Base-by-base conservation (phyloP, 2,329 filamentous ascomycete species). In the Colletotrichum liaoningense region DNA sequence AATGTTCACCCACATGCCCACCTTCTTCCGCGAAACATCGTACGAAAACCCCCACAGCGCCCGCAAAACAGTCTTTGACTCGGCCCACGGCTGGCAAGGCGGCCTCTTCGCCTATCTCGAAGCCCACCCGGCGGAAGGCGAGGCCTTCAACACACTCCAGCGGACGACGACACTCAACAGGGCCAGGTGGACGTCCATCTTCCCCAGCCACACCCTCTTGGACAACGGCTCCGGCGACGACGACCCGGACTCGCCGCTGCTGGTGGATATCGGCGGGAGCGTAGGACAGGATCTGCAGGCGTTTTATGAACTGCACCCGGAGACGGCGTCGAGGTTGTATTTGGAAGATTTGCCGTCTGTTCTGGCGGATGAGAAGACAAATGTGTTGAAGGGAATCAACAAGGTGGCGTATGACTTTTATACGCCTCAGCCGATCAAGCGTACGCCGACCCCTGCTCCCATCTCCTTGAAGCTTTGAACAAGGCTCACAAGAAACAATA, bases 331-430 rank as follows among this genome's bases (percentile, higher is more conserved):
- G 6, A 67, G 69, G 11, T n/a, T 71, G 19, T 71, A 71, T 7
- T 57, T 71, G 19, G 63, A 71, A 12, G 63, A 71, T n/a, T 8
- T 67, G 1, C 69, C 69, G 12, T 22, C 63, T 8, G 69, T 71
- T 5, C 4, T 71, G 22, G 56, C n/a, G 19, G 69, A 68, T 9
- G 26, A 68, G 33, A 56, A 62, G 5, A 38, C 55, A 1, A 35
- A 26, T 2, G 6, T 19, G 5, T 26, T 22, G 1, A 33, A 49
- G 22, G 69, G 56, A 2, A 38, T 62, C 33, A 56, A 71, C 0
- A 71, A 60, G 2, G 24, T 71, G 19, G 77, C 78, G 5, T 83
- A 85, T 72, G 78, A 83, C 74, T 82, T 85, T 73, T 84, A 84
- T 78, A 71, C 79, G n/a, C 81, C 82, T 0, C 83, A 85, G 74